Conservation (phyloP, 345 rosid species). For the Populus pruinosa region DNA sequence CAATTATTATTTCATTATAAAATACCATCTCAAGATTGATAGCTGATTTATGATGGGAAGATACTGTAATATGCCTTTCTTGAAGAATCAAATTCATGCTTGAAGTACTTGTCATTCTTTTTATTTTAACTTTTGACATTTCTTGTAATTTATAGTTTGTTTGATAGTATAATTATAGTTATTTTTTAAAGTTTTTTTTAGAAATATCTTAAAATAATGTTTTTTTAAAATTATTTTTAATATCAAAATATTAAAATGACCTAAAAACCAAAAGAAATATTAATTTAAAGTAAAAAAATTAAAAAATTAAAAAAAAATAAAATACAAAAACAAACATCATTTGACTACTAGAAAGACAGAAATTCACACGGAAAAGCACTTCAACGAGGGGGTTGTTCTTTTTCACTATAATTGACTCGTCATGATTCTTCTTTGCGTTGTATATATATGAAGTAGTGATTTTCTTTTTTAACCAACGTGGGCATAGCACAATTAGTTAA, state of each 20-base stretch:
- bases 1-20: too few species aligned
- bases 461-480: neutral
- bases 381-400: neutral
- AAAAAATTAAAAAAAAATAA: too few species aligned
- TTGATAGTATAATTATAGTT: too few species aligned
- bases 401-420: neutral
- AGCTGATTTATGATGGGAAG: neutral
- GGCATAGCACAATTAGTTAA: neutral
- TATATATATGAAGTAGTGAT: too few species aligned
- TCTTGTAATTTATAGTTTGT: neutral
- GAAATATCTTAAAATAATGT: too few species aligned
- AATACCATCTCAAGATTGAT: fast-evolving
- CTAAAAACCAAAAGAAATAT: too few species aligned
- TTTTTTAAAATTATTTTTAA: too few species aligned
- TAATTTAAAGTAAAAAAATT: too few species aligned
- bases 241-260: too few species aligned
- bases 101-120: neutral
- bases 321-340: too few species aligned
- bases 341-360: neutral
- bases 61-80: neutral
- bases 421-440: neutral
- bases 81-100: neutral
- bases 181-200: too few species aligned
- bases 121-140: too few species aligned
- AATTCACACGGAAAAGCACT: neutral